Percentiles rank a stretch among this genome's conserved stretches.
Conservation (phyloP, 805 yeast genomes). For the Saccharomycodes ludwigii region DNA sequence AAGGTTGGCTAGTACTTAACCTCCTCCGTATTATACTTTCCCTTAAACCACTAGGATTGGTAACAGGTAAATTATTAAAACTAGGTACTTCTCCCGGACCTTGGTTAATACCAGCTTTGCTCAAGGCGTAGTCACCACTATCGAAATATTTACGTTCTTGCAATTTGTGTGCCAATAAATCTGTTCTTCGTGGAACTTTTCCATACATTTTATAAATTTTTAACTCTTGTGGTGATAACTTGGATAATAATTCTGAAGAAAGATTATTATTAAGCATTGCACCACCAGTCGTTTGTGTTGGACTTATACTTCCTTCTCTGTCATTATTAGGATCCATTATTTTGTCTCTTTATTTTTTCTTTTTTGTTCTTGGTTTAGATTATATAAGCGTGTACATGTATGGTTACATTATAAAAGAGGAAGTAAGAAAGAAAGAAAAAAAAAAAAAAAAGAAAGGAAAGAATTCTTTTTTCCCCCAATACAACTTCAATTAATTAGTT, state of each 20-base stretch:
- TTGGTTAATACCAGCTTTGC: constrained; percentile 47
- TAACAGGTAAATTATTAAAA: constrained; percentile 20
- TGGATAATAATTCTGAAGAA: too few species aligned
- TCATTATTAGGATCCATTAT: too few species aligned
- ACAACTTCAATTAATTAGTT: too few species aligned
- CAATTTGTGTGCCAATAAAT: constrained; percentile 58
- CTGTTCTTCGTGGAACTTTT: constrained; percentile 69
- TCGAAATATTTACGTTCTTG: constrained; percentile 88
- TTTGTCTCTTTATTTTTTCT: not conserved
- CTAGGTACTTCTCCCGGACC: constrained; percentile 11
- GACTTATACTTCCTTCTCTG: too few species aligned
- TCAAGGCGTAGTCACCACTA: constrained; percentile 88
- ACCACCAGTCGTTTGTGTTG: too few species aligned
- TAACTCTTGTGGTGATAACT: constrained; percentile 67
- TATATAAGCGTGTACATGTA: too few species aligned
- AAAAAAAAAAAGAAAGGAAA: too few species aligned
- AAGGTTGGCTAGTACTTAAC: constrained; percentile 9
- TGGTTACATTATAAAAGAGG: too few species aligned
- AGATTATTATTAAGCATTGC: too few species aligned
- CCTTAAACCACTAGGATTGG: constrained; percentile 25
- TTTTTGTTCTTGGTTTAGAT: not conserved
- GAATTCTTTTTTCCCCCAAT: too few species aligned
- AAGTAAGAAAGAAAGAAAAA: too few species aligned
- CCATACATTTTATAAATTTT: constrained; percentile 74
- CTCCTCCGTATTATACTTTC: constrained; percentile 24